These are phyloP conservation scores for Taiozyma sp. DNA, from an alignment of 1,139 yeast species.

Conservation along the genomic window DNA sequence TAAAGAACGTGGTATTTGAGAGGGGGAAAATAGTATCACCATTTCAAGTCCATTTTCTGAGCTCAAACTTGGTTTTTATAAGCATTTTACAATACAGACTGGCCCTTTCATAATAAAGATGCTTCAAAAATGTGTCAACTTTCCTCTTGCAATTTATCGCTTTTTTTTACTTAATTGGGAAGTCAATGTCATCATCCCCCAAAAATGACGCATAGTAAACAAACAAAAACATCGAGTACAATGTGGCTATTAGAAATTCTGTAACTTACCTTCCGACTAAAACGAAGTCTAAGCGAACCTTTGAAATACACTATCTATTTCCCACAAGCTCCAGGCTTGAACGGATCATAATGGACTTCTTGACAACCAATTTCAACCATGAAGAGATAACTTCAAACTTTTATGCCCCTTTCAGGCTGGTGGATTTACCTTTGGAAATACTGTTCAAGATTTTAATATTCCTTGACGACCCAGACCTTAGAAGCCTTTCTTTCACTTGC, in stretches of 20 bases:
- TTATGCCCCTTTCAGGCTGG: conserved; percentile 13
- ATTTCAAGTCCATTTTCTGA: no score
- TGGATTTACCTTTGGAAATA: conserved; percentile 20
- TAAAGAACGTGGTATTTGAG: no score
- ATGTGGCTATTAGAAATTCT: background rate
- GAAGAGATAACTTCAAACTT: conserved; percentile 9
- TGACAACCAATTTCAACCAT: conserved; percentile 15
- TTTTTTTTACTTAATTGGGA: background rate
- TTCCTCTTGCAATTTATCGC: background rate
- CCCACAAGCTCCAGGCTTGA: background rate
- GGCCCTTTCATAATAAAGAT: no score
- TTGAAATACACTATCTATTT: background rate
- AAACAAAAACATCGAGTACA: background rate
- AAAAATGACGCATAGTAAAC: background rate
- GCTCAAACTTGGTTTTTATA: no score
- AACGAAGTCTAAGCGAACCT: background rate
- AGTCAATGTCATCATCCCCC: background rate
- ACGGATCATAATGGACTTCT: conserved; percentile 15
- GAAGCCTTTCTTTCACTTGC: conserved; percentile 13
- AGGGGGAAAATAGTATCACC: no score
- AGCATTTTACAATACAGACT: no score
- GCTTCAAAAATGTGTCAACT: background rate
- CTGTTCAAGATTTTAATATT: conserved; percentile 18
- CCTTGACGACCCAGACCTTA: conserved; percentile 20
- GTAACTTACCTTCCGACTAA: background rate